Evolutionary conservation across 2,329 filamentous ascomycete species (phyloP).

Genomic region (Penicillium sp.): DNA sequence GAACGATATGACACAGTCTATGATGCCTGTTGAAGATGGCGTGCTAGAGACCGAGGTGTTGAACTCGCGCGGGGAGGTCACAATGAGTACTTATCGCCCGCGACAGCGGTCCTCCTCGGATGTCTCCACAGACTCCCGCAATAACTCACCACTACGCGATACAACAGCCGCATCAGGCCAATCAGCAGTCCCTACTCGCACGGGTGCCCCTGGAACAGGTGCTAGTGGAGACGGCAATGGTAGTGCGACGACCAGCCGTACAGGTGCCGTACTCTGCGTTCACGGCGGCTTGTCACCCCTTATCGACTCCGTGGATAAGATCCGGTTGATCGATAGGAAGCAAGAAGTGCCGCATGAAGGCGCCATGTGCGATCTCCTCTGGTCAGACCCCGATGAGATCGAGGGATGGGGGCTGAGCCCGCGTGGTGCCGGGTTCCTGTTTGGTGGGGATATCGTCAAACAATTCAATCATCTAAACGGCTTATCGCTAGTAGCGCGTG

Average conservation of each 20-base stretch:
- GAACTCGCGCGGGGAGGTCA: constrained; percentile 78
- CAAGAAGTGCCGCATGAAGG: constrained; percentile 98
- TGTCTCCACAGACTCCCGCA: constrained; percentile 40
- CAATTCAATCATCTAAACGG: constrained; percentile 95
- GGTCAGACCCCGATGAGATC: constrained; percentile 98
- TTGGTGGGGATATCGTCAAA: constrained; percentile 93
- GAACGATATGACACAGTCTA: constrained; percentile 51
- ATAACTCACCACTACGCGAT: constrained; percentile 46
- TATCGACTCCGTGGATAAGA: constrained; percentile 93
- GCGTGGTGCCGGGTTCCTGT: constrained; percentile 91
- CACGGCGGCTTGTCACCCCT: constrained; percentile 91
- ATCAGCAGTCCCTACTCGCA: constrained; percentile 52
- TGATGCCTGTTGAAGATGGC: constrained; percentile 61
- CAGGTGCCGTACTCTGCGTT: constrained; percentile 89
- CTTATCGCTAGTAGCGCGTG: constrained; percentile 85
- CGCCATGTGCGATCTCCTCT: constrained; percentile 97
- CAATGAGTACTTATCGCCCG: constrained; percentile 57
- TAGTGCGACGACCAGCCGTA: constrained; percentile 53
- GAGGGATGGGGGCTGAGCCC: constrained; percentile 96
- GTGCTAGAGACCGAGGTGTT: constrained; percentile 93
- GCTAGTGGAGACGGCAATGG: constrained; percentile 71
- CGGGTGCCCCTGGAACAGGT: constrained; percentile 77
- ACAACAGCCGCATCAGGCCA: constrained; percentile 48
- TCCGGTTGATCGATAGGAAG: constrained; percentile 89
- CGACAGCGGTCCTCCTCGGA: constrained; percentile 39